A percentile compares a stretch with the other conserved stretches of the same genome.
These are phyloP conservation scores for Microbotryomycetes sp. DNA, from an alignment of 1,284 basidiomycete species.

Conservation along the genomic window DNA sequence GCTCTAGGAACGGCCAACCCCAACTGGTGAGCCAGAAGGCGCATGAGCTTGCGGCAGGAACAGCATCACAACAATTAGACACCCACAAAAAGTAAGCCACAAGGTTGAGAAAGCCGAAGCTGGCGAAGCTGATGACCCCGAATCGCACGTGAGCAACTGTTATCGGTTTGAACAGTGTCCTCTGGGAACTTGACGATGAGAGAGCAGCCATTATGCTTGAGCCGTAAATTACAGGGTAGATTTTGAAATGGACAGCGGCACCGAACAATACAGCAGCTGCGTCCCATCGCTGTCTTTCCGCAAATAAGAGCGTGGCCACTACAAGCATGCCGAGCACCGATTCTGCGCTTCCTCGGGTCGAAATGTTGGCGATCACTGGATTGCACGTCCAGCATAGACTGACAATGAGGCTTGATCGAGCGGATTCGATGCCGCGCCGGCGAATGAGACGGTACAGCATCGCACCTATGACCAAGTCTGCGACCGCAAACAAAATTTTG, in stretches of 20 bases:
- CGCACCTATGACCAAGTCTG: slow-evolving; percentile 72
- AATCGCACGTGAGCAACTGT: slow-evolving; percentile 66
- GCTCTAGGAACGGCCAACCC: slow-evolving; percentile 84
- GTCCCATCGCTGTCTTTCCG: slow-evolving; percentile 43
- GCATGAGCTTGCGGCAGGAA: not conserved
- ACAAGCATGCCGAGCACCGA: slow-evolving; percentile 75
- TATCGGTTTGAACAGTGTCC: no score
- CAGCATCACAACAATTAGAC: slow-evolving; percentile 10
- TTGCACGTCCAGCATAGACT: slow-evolving; percentile 74
- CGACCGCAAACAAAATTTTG: slow-evolving; percentile 79
- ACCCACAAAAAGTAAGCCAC: not conserved
- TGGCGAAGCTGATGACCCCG: slow-evolving; percentile 47
- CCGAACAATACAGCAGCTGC: slow-evolving; percentile 64
- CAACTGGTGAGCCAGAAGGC: slow-evolving; percentile 52
- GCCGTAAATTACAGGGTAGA: slow-evolving; percentile 89
- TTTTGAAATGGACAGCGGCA: slow-evolving; percentile 83
- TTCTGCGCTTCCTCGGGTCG: slow-evolving; percentile 92
- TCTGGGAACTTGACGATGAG: no score
- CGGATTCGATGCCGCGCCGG: not conserved
- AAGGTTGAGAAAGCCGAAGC: not conserved
- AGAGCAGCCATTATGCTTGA: slow-evolving; percentile 56
- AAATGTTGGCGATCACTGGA: slow-evolving; percentile 90
- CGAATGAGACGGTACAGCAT: slow-evolving; percentile 63
- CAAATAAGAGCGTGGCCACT: slow-evolving; percentile 58
- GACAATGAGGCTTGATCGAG: slow-evolving; percentile 25